A percentile compares a stretch with the other conserved stretches of the same genome.
phyloP scores from a whole-genome alignment of 257 asterid species.

The Scutellaria galericulata region DNA sequence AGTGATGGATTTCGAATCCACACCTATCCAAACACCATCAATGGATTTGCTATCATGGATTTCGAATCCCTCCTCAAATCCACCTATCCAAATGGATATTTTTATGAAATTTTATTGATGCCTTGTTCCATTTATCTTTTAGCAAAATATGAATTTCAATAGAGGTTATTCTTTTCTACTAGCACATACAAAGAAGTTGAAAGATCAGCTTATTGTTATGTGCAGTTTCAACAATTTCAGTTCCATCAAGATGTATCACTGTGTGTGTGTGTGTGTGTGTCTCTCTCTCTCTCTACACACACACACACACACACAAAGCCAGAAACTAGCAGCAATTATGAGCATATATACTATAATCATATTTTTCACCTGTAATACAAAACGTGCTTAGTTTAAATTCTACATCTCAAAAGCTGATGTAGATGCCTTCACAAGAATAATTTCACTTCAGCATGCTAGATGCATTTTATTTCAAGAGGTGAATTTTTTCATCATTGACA shows the following conservation, averaged over 20 bases:
- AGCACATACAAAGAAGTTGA: background rate
- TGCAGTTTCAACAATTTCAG: slow-evolving; percentile 6
- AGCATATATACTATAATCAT: background rate
- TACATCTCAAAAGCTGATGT: background rate
- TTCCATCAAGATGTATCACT: background rate
- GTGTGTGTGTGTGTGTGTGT: too few species aligned
- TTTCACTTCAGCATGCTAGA: slow-evolving; percentile 4
- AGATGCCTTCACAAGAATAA: background rate
- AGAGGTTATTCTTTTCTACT: background rate
- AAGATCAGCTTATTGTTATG: background rate
- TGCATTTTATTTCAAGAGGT: slow-evolving; percentile 6
- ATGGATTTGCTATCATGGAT: too few species aligned
- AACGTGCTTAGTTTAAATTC: background rate
- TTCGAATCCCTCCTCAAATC: too few species aligned
- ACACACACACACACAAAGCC: background rate
- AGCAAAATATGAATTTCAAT: background rate
- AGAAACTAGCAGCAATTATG: slow-evolving; percentile 5
- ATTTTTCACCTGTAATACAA: background rate
- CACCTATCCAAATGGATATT: background rate
- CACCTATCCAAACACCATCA: too few species aligned
- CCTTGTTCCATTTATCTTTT: background rate
- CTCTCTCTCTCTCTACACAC: too few species aligned
- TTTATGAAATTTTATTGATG: background rate
- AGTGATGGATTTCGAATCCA: too few species aligned
- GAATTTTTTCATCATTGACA: slow-evolving; percentile 14